Percentiles rank a stretch among this genome's conserved stretches.
Conservation (phyloP, 352 stramenopile species). For the Proteromonas lacertae region DNA sequence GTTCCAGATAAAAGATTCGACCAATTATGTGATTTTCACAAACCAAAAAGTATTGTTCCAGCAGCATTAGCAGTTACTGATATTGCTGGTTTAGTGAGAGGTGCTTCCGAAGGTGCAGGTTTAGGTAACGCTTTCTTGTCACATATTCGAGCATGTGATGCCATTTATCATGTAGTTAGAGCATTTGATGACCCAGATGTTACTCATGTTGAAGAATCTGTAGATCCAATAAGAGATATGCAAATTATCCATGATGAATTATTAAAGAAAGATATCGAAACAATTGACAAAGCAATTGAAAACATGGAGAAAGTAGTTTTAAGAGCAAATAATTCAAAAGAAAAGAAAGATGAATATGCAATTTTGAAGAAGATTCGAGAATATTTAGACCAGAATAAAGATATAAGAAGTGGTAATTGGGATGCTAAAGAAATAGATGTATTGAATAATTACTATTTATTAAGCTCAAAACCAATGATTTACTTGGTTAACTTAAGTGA, state of each 20-base stretch:
- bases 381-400: no score
- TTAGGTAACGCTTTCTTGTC: conserved; percentile 96
- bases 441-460: no score
- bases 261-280: no score
- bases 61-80: conserved; percentile 91
- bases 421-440: no score
- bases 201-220: conserved; percentile 93
- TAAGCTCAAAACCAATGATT: conserved; percentile 55
- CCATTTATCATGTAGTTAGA: conserved; percentile 55
- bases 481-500: conserved; percentile 97
- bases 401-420: no score
- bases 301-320: no score
- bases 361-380: no score
- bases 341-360: no score
- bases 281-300: no score
- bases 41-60: conserved; percentile 65
- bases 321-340: no score
- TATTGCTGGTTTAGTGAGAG: conserved; percentile 88
- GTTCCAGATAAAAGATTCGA: conserved; percentile 94
- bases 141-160: conserved; percentile 93
- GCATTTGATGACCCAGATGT: conserved; percentile 88
- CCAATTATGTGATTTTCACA: conserved; percentile 74
- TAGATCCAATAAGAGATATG: no score
- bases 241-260: conserved; percentile 5
- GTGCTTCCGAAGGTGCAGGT: conserved; percentile 75